Evolutionary conservation across 441 rosid species (phyloP).

Genomic region (Erysimum cheiri): DNA sequence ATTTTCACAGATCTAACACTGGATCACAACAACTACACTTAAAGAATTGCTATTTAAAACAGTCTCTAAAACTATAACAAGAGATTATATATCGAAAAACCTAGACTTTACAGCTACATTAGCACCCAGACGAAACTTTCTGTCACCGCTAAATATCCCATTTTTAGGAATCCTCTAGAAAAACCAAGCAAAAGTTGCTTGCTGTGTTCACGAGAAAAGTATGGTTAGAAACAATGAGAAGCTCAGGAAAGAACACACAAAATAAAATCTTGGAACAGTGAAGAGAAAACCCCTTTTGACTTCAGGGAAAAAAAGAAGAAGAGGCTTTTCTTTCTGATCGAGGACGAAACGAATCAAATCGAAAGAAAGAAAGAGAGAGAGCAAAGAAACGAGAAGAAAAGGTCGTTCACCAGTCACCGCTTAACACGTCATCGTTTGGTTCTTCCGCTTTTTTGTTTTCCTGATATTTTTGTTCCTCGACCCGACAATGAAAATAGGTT

Average conservation of each 20-base stretch:
- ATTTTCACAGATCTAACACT: conserved; percentile 43
- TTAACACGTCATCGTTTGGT: conserved; percentile 35
- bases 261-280: conserved; percentile 28
- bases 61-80: not conserved
- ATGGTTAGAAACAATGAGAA: conserved; percentile 21
- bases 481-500: conserved; percentile 6
- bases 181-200: conserved; percentile 25
- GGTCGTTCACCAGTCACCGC: conserved; percentile 33
- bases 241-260: not conserved
- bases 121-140: conserved; percentile 17
- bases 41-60: not conserved
- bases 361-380: conserved; percentile 22
- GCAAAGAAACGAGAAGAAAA: conserved; percentile 31
- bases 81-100: conserved; percentile 3
- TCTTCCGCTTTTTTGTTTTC: not conserved
- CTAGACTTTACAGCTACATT: conserved; percentile 35
- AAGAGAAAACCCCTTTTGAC: conserved; percentile 35
- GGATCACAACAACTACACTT: conserved; percentile 1
- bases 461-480: conserved; percentile 17
- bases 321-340: conserved; percentile 31
- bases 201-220: conserved; percentile 36
- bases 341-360: conserved; percentile 43
- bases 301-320: not conserved
- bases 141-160: conserved; percentile 17
- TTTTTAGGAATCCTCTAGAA: conserved; percentile 30